These are phyloP conservation scores for Zalaria obscura DNA, from an alignment of 2,329 filamentous ascomycete species.

Conservation along the genomic window DNA sequence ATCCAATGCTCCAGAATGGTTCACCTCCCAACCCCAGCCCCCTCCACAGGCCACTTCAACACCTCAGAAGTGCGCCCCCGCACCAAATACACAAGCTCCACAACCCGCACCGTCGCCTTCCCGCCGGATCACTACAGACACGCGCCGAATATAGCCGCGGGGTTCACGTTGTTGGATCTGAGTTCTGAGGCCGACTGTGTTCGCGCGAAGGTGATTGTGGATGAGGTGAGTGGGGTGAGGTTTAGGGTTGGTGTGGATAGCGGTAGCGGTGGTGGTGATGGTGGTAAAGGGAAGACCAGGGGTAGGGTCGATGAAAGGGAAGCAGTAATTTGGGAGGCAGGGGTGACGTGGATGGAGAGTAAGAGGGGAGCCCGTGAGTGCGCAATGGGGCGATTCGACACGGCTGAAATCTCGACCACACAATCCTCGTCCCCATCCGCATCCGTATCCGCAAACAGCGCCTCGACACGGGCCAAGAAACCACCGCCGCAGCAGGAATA, in stretches of 20 bases:
- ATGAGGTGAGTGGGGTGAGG: conserved; percentile 10
- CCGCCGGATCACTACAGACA: conserved; percentile 12
- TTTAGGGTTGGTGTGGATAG: conserved; percentile 12
- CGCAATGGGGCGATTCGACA: conserved; percentile 15
- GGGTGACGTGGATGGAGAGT: conserved; percentile 15
- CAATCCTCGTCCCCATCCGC: conserved; percentile 3
- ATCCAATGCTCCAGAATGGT: conserved; percentile 1
- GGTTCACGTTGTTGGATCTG: conserved; percentile 14
- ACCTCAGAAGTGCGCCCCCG: conserved; percentile 12
- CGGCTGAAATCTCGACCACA: background rate
- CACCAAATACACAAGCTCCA: conserved; percentile 7
- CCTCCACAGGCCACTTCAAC: conserved; percentile 15
- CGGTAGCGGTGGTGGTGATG: too few relatives aligned
- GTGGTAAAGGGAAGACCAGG: too few relatives aligned
- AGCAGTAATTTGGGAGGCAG: conserved; percentile 12
- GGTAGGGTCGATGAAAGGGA: too few relatives aligned
- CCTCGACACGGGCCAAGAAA: conserved; percentile 1
- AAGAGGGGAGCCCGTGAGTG: conserved; percentile 14
- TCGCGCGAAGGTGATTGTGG: conserved; percentile 14
- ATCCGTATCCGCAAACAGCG: background rate
- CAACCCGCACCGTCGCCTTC: conserved; percentile 13
- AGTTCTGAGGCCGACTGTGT: conserved; percentile 7
- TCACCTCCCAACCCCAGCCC: conserved; percentile 8
- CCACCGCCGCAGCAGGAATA: conserved; percentile 8
- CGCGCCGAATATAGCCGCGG: conserved; percentile 15